These are phyloP conservation scores for Poa pratensis DNA, from an alignment of 176 grass and related monocot species.

Conservation along the genomic window DNA sequence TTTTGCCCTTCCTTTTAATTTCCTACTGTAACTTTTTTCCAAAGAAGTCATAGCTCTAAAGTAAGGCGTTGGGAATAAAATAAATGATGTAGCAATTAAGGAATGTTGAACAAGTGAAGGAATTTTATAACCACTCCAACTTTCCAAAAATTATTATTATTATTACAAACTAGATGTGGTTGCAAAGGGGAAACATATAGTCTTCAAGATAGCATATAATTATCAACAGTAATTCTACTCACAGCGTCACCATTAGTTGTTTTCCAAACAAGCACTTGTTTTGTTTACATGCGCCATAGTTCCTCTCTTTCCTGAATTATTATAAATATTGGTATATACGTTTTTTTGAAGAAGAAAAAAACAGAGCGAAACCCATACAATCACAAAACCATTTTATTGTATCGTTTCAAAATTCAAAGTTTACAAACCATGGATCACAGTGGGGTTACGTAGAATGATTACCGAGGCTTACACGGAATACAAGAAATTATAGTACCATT, in stretches of 20 bases:
- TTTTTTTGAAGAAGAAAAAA: too few species aligned
- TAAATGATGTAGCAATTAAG: neutral
- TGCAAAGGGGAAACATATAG: neutral
- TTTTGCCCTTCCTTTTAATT: too few species aligned
- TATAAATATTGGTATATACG: neutral
- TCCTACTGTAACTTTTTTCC: neutral
- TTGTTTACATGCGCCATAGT: neutral
- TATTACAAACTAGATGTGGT: conserved; percentile 10
- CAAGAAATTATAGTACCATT: neutral
- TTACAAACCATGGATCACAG: too few species aligned
- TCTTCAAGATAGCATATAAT: neutral
- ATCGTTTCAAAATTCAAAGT: too few species aligned
- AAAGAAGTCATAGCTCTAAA: neutral
- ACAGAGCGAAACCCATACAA: too few species aligned
- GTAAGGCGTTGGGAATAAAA: neutral
- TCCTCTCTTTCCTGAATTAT: neutral
- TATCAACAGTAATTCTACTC: neutral
- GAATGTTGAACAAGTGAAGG: neutral
- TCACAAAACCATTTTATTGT: too few species aligned
- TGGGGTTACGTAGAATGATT: neutral
- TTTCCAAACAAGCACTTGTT: neutral
- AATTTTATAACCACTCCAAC: neutral
- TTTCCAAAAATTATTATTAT: neutral
- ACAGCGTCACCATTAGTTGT: neutral
- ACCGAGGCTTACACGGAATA: neutral